Base-by-base conservation (phyloP, 2,329 filamentous ascomycete species). In the Domatiomyces globalis region DNA sequence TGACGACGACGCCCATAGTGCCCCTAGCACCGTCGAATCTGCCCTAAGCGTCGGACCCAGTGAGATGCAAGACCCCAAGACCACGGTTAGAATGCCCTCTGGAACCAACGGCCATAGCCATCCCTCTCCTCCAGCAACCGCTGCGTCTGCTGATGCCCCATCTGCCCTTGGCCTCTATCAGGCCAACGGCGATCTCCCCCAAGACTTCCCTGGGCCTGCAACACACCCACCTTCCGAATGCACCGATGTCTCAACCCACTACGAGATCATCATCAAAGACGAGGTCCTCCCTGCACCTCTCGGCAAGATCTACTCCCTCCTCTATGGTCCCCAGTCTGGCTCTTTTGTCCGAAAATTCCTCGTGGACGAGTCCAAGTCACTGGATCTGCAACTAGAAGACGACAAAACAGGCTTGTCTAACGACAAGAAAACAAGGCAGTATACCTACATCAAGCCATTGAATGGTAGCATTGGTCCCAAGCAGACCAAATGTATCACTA, bases 401-500 rank as follows among this genome's bases (percentile, higher is more conserved):
- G 88, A 94, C 59, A 87, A 87, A 63, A 84, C 83, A 61, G 87
- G 85, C 0, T 68, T 94, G 20, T 79, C 79, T 2, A 77, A 80
- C 46, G 87, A 94, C 17, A 85, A 83, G 68, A 85, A 82, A 64
- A 77, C 77, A 2, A 79, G 89, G 45, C 80, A 73, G 18, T 95
- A 84, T 65, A 83, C 81, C 1, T 98, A 95, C 65, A 94, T 94
- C 69, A 96, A 95, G 66, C 92, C 92, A 1, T 72, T 98, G 1
- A 78, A 82, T 60, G 85, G 76, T 1, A 75, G 86, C 1, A 90
- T 98, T 58, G 92, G 92, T 0, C 92, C 92, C 0, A 92, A 79
- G 65, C 87, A 95, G 70, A 98, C 92, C 10, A 95, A 94, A 64
- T 98, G 92, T 66, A 84, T 94, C 53, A 88, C 87, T 48, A 84